A percentile compares a stretch with the other conserved stretches of the same genome.
Evolutionary conservation across 257 asterid genomes (phyloP).

Genomic region (Nicotiana tabacum): DNA sequence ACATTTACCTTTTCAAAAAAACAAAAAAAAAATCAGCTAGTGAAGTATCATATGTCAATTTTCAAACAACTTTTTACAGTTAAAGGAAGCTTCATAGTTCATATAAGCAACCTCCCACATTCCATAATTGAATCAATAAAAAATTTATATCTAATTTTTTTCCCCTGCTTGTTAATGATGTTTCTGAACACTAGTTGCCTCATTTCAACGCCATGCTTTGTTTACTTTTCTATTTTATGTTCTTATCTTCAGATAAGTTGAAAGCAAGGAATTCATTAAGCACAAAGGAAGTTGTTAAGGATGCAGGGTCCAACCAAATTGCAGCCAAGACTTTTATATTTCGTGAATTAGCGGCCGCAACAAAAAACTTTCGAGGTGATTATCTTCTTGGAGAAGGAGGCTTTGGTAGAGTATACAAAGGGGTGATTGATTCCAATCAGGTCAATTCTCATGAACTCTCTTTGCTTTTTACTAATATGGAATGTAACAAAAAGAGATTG

Average conservation of each 20-base stretch:
- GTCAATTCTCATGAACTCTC: slow-evolving; percentile 21
- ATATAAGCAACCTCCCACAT: background rate
- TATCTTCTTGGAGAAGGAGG: slow-evolving; percentile 91
- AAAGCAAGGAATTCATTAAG: slow-evolving; percentile 18
- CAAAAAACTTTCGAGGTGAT: slow-evolving; percentile 61
- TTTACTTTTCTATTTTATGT: background rate
- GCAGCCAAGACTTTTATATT: slow-evolving; percentile 79
- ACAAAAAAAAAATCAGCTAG: background rate
- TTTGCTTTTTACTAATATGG: background rate
- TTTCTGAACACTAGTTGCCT: background rate
- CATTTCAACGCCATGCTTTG: background rate
- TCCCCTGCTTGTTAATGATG: background rate
- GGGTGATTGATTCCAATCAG: slow-evolving; percentile 63
- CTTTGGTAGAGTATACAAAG: slow-evolving; percentile 91
- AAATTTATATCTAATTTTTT: background rate
- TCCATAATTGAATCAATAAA: background rate
- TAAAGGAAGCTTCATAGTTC: background rate
- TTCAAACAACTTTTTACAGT: background rate
- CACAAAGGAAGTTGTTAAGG: slow-evolving; percentile 35
- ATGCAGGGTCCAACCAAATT: slow-evolving; percentile 52
- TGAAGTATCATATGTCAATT: background rate
- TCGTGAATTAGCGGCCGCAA: slow-evolving; percentile 78
- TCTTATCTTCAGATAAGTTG: slow-evolving; percentile 33
- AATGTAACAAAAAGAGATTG: background rate
- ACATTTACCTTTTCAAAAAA: too few species aligned